Conservation (phyloP, 179 eudicot species). For the Dionaea muscipula region DNA sequence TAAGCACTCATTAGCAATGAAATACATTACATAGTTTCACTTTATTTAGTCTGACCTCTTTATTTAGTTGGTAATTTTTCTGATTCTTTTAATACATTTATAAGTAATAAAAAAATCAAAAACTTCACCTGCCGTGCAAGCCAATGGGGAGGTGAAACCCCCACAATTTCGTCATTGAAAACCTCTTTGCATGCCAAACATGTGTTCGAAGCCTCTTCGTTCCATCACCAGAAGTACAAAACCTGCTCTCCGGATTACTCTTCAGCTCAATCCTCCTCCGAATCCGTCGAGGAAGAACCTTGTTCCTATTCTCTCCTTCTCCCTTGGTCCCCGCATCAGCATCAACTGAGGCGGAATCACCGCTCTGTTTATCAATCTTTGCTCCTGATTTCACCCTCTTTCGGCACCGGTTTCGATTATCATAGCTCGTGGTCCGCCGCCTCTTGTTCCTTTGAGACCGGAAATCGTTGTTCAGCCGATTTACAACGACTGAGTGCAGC, state of each 20-base stretch:
- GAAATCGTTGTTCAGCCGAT: conserved; percentile 47
- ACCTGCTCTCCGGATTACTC: conserved; percentile 44
- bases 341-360: too few species aligned
- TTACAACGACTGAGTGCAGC: conserved; percentile 50
- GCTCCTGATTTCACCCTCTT: conserved; percentile 19
- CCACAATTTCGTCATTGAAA: conserved; percentile 58
- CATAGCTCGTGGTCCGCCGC: conserved; percentile 60
- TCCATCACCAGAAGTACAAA: conserved; percentile 50
- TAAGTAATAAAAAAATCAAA: background rate
- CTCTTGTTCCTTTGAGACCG: conserved; percentile 60
- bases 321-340: too few species aligned
- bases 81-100: background rate
- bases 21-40: too few species aligned
- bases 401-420: conserved; percentile 26
- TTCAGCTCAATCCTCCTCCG: conserved; percentile 55
- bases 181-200: conserved; percentile 85
- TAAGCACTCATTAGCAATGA: too few species aligned
- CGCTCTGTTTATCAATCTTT: background rate
- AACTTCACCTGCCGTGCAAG: conserved; percentile 55
- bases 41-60: too few species aligned
- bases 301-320: too few species aligned
- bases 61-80: too few species aligned
- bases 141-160: conserved; percentile 69
- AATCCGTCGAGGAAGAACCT: too few species aligned
- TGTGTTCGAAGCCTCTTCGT: conserved; percentile 76